Conservation (phyloP, 2,329 filamentous ascomycete genomes). For the Tolypocladium guangdongense region DNA sequence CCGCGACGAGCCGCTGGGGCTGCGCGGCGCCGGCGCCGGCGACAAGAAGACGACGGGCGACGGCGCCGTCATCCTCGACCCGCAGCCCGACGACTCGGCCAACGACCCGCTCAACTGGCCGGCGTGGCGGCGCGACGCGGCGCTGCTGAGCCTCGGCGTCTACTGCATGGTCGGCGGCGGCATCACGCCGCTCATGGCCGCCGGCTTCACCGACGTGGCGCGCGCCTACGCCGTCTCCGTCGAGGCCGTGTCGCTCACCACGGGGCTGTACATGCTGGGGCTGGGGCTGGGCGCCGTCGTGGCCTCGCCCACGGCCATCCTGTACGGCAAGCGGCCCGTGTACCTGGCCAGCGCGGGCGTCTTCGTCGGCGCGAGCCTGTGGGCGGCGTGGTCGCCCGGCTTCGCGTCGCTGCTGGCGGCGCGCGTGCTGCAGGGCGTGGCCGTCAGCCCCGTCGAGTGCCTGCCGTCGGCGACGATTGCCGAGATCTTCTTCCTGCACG, state of each 20-base stretch:
- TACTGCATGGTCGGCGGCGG: conserved; percentile 92
- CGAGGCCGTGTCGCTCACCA: conserved; percentile 71
- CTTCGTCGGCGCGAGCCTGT: conserved; percentile 68
- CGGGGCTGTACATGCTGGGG: conserved; percentile 89
- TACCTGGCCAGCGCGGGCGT: conserved; percentile 69
- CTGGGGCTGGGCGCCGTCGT: conserved; percentile 76
- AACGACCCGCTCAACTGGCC: conserved; percentile 96
- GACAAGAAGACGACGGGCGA: conserved; percentile 68
- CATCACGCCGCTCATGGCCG: conserved; percentile 81
- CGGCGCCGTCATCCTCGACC: conserved; percentile 76
- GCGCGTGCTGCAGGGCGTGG: conserved; percentile 76
- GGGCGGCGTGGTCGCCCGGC: conserved; percentile 76
- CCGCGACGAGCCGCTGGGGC: conserved; percentile 8
- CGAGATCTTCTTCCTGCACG: conserved; percentile 93
- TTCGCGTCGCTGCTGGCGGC: conserved; percentile 72
- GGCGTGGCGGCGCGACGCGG: conserved; percentile 65
- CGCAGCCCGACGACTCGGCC: conserved; percentile 79
- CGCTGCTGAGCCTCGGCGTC: conserved; percentile 73
- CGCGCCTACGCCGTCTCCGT: conserved; percentile 52
- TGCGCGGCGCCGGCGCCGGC: conserved; percentile 14
- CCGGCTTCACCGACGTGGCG: conserved; percentile 78
- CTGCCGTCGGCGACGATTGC: conserved; percentile 88
- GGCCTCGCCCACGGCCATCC: conserved; percentile 79
- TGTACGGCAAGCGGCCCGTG: conserved; percentile 83
- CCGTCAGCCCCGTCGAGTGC: conserved; percentile 84